Percentiles rank a stretch among this genome's conserved stretches.
Evolutionary conservation across 2,329 filamentous ascomycete genomes (phyloP).

Genomic region (Phyllosticta ampelicida): DNA sequence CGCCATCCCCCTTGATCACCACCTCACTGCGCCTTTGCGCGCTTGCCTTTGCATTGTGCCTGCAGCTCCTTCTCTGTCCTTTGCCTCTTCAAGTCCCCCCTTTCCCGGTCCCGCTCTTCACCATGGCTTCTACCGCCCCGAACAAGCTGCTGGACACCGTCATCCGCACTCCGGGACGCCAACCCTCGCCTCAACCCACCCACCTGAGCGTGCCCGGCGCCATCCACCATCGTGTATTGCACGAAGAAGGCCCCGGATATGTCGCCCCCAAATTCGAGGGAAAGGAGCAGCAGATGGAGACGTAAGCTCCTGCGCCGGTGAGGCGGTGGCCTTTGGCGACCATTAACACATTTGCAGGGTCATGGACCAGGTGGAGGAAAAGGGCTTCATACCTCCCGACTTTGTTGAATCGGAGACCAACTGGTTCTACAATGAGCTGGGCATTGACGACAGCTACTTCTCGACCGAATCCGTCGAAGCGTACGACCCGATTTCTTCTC

Average conservation of each 20-base stretch:
- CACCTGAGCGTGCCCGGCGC: constrained; percentile 62
- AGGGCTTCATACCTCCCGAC: constrained; percentile 74
- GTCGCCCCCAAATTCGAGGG: constrained; percentile 89
- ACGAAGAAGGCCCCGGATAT: constrained; percentile 87
- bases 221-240: constrained; percentile 59
- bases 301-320: constrained; percentile 35
- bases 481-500: constrained; percentile 18
- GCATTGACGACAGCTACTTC: constrained; percentile 98
- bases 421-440: constrained; percentile 97
- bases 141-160: constrained; percentile 50
- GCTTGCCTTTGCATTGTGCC: not conserved
- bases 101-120: not conserved
- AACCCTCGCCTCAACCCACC: constrained; percentile 79
- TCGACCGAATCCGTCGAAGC: constrained; percentile 76
- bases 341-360: constrained; percentile 42
- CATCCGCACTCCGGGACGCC: constrained; percentile 44
- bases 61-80: not conserved
- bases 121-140: constrained; percentile 9
- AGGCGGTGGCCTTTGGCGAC: constrained; percentile 1
- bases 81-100: not conserved
- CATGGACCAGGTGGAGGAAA: constrained; percentile 65
- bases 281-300: constrained; percentile 81
- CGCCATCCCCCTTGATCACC: not conserved
- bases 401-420: constrained; percentile 77
- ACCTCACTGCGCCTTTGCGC: not conserved